Base-by-base conservation (phyloP, 2,329 filamentous ascomycete genomes). In the Sarocladiaceae sp. region DNA sequence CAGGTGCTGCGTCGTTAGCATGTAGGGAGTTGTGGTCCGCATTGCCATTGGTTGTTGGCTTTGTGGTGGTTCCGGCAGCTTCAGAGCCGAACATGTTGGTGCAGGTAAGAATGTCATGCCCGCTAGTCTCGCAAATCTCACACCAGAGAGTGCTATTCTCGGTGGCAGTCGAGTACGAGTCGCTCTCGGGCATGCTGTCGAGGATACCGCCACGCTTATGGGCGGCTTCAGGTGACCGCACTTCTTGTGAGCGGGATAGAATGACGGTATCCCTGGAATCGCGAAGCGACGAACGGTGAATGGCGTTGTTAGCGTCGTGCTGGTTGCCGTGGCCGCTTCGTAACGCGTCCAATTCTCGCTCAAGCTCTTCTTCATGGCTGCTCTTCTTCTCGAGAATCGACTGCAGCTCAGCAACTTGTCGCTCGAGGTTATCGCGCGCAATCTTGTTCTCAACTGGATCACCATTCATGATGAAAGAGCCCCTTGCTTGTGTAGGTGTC, bases 51-150 rank as follows among this genome's bases (percentile, higher is more conserved):
- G 36, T 17, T 18, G 46, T 20, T 18, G 51, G 25, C 54, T 56
- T 33, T 26, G 50, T 22, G 53, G 29, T 17, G 48, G 31, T 8
- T 60, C 71, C 70, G 50, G 59, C 59, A 29, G 67, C 65, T 23
- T 72, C 72, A 7, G 73, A 65, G 2, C 79, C 84, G 67, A 89
- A 93, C 85, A 96, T 94, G 67, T 90, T 93, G 51, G 88, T 91
- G 76, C 93, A 97, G 20, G 89, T 95, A 53, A 97, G 76, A 55
- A 97, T 96, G 62, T 97, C 93, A 64, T 97, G 93, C 15, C 93
- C 92, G 44, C 83, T 80, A 29, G 88, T 89, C 72, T 97, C 92
- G 71, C 93, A 97, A 56, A 97, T 94, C 71, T 97, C 94, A 70
- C 93, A 97, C 88, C 89, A 96, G 56, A 92, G 78, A 15, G 78